A percentile compares a stretch with the other conserved stretches of the same genome.
Conservation (phyloP, 2,329 filamentous ascomycete species). For the Claviceps sp. region DNA sequence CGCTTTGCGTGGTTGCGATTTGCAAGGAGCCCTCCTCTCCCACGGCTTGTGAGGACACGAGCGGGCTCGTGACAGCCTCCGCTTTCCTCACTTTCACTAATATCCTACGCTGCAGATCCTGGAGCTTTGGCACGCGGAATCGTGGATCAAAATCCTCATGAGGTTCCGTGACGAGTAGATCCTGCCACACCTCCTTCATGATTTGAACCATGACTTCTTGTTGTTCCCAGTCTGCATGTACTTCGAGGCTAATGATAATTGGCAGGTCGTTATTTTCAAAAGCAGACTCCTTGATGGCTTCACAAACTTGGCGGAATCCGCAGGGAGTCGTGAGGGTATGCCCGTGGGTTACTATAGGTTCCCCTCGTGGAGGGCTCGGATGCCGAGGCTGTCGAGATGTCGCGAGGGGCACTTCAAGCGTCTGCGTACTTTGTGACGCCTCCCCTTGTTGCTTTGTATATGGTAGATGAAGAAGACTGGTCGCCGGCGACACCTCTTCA, state of each 20-base stretch:
- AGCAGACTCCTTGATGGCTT: constrained; percentile 62
- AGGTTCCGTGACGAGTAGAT: constrained; percentile 51
- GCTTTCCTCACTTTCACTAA: constrained; percentile 66
- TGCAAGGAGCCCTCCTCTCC: not conserved
- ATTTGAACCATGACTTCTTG: constrained; percentile 89
- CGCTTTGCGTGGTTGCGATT: constrained; percentile 15
- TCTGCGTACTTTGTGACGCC: constrained; percentile 17
- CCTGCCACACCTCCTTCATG: constrained; percentile 79
- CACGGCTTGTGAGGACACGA: not conserved
- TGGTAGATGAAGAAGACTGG: constrained; percentile 15
- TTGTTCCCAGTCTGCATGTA: constrained; percentile 70
- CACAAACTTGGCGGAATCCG: constrained; percentile 75
- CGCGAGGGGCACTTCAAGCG: not conserved
- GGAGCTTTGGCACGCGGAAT: constrained; percentile 52
- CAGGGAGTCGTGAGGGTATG: constrained; percentile 80
- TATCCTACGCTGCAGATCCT: constrained; percentile 65
- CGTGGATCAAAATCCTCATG: constrained; percentile 37
- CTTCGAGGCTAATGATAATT: constrained; percentile 83
- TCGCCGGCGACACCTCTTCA: constrained; percentile 18
- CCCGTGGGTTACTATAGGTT: constrained; percentile 71
- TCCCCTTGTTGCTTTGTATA: constrained; percentile 22
- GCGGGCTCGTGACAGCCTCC: constrained; percentile 18
- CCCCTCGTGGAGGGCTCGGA: constrained; percentile 29
- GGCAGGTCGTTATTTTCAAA: constrained; percentile 67
- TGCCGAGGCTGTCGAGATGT: constrained; percentile 5